Conservation (phyloP, 2,329 filamentous ascomycete genomes). For the Didymella glomerata region DNA sequence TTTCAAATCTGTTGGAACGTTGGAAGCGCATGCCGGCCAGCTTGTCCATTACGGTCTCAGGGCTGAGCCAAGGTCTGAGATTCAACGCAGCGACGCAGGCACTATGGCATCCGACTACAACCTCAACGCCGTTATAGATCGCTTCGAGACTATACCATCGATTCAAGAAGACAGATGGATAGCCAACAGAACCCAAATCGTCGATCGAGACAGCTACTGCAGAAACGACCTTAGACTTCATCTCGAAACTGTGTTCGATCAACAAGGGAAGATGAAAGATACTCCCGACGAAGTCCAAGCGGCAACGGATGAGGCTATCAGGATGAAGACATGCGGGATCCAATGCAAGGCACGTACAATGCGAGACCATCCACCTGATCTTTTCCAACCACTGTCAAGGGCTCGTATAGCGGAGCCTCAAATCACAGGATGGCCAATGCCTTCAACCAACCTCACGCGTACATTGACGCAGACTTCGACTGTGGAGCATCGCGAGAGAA, state of each 20-base stretch:
- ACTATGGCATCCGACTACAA: neutral
- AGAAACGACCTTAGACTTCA: neutral
- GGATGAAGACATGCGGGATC: neutral
- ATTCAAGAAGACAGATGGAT: neutral
- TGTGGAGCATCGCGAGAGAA: neutral
- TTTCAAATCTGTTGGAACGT: neutral
- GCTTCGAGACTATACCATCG: neutral
- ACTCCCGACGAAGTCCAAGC: neutral
- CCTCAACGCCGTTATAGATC: neutral
- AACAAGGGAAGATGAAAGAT: neutral
- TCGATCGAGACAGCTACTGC: neutral
- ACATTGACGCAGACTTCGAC: neutral
- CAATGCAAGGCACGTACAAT: constrained; percentile 7
- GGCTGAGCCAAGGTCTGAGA: neutral
- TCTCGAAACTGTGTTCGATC: neutral
- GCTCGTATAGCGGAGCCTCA: neutral
- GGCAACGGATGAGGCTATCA: neutral
- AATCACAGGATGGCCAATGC: neutral
- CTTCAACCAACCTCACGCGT: neutral
- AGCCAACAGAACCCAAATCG: neutral
- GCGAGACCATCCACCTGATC: neutral
- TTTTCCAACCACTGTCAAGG: neutral
- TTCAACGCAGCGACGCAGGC: neutral
- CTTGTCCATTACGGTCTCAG: neutral
- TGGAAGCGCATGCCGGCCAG: neutral